phyloP scores from a whole-genome alignment of 257 asterid species.

The Solanum tacnaense region DNA sequence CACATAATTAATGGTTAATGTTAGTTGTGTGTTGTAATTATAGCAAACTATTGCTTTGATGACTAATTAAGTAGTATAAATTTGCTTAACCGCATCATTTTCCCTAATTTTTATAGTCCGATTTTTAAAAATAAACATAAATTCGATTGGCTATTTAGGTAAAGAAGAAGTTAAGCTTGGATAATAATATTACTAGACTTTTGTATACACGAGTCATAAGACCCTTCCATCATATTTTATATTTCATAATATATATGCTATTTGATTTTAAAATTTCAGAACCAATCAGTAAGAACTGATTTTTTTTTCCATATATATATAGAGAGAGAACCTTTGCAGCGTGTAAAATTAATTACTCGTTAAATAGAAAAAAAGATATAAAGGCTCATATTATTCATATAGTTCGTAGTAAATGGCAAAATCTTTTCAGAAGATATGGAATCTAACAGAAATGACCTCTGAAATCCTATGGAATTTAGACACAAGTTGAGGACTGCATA shows the following conservation, averaged over 20 bases:
- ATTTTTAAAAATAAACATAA: too few species aligned
- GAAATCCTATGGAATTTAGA: not conserved
- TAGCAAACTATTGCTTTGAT: too few species aligned
- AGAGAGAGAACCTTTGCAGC: not conserved
- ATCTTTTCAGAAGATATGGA: not conserved
- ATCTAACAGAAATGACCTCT: not conserved
- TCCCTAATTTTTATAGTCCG: too few species aligned
- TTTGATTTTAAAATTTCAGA: not conserved
- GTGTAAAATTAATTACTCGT: not conserved
- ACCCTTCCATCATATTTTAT: not conserved
- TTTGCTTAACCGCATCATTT: too few species aligned
- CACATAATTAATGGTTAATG: too few species aligned
- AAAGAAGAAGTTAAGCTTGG: not conserved
- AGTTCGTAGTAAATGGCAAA: not conserved
- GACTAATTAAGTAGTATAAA: too few species aligned
- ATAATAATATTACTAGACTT: not conserved
- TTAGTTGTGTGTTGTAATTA: too few species aligned
- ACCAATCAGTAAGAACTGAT: not conserved
- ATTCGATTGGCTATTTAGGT: not conserved
- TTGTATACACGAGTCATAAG: not conserved
- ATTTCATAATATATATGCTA: not conserved
- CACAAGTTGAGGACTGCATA: not conserved
- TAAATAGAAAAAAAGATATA: not conserved
- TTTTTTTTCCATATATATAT: too few species aligned
- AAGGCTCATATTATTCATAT: not conserved